Evolutionary conservation across 1,284 basidiomycete species (phyloP).

Genomic region (Somion occarium): DNA sequence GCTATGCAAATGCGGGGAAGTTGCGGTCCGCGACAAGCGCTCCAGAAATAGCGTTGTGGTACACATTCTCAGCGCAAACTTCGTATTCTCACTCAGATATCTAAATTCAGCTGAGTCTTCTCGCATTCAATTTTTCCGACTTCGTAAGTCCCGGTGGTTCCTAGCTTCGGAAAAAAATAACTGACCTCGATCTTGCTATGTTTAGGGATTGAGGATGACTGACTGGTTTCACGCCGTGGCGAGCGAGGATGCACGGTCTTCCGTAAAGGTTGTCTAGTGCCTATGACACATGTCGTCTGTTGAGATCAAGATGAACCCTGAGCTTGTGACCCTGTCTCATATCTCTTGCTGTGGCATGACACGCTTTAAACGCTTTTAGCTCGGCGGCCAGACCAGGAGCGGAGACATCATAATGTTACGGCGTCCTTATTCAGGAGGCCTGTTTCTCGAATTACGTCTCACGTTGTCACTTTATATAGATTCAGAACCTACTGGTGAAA

Average conservation of each 20-base stretch:
- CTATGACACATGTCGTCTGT: background rate
- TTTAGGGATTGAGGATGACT: background rate
- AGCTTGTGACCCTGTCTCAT: background rate
- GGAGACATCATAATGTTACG: background rate
- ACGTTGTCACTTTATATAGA: background rate
- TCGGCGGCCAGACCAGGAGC: background rate
- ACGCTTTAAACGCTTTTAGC: background rate
- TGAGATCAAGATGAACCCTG: background rate
- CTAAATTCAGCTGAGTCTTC: background rate
- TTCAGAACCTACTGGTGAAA: background rate
- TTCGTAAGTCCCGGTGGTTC: background rate
- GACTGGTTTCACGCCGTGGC: background rate
- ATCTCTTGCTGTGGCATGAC: background rate
- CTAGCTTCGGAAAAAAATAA: background rate
- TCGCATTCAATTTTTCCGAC: background rate
- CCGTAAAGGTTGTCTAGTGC: background rate
- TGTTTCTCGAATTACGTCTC: background rate
- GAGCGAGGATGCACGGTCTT: background rate
- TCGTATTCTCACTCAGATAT: background rate
- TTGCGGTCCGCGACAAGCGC: background rate
- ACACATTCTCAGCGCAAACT: background rate
- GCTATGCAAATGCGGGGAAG: slow-evolving; percentile 1
- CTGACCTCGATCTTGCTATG: background rate
- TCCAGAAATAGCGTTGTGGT: background rate
- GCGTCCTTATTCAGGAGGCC: background rate